Base-by-base conservation (phyloP, 495 filamentous ascomycete species). In the Clavariopsis aquatica region DNA sequence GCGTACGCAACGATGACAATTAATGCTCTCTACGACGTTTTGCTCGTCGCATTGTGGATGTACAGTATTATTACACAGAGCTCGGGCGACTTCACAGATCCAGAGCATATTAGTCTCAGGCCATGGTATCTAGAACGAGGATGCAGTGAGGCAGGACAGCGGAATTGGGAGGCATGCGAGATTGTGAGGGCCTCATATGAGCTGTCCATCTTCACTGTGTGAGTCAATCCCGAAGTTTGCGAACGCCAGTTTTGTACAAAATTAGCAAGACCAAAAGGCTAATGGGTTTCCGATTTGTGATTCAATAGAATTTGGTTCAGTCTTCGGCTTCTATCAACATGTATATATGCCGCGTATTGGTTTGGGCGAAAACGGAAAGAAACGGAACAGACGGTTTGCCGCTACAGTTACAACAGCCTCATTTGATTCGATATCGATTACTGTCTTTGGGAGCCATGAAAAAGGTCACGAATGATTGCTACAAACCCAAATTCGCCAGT, bases 121-220 rank as follows among this genome's bases (percentile, higher is more conserved):
- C 54, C 54, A 43, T 57, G 54, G 54, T 57, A 43, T 45, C 31
- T 57, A 23, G 54, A 57, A 7, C 9, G 31, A n/a, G 54, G 29
- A 41, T 57, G 54, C 36, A 19, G 27, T 15, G 8, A 19, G 13
- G 54, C 54, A 17, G 6, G 29, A 26, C 3, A 9, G 20, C 3
- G 17, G n/a, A 23, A 17, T 41, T 12, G 36, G n/a, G 27, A 10
- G 15, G 54, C 19, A 23, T 57, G 54, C 31, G 54, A 41, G 7
- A 23, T 41, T 1, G 24, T 43, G 20, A 43, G n/a, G 9, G 36
- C 22, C 27, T 20, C 54, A 2, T 57, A 57, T 45, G 54, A 9
- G 3, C 22, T 57, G 2, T 23, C 31, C 13, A 34, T 57, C 1
- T 24, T 57, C 22, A 23, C 54, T 26, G 15, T 22, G 54, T 57